These are phyloP conservation scores for Tuber brumale DNA, from an alignment of 495 filamentous ascomycete genomes.

Conservation along the genomic window DNA sequence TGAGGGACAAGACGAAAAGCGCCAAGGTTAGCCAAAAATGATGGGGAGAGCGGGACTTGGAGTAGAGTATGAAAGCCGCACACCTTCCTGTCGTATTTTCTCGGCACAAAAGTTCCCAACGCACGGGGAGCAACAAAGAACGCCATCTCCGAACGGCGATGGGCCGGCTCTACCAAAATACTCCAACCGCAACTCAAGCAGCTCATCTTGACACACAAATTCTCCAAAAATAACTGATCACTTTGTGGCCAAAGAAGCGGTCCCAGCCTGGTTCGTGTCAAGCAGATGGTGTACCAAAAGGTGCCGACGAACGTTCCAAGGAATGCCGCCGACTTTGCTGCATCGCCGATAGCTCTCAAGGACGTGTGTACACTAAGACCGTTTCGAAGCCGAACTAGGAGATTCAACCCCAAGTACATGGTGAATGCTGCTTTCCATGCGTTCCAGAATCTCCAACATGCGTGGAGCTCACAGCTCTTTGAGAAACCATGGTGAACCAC, in stretches of 20 bases:
- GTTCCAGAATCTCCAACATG: conserved; percentile 59
- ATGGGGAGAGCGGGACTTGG: background rate
- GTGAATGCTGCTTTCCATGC: conserved; percentile 69
- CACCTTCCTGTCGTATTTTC: conserved; percentile 62
- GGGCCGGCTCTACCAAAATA: conserved; percentile 63
- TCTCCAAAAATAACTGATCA: conserved; percentile 50
- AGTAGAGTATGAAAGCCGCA: conserved; percentile 15
- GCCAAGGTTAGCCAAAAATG: conserved; percentile 11
- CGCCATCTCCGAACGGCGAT: conserved; percentile 67
- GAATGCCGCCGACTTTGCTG: conserved; percentile 71
- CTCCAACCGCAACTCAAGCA: conserved; percentile 82
- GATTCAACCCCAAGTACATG: conserved; percentile 74
- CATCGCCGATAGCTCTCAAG: conserved; percentile 52
- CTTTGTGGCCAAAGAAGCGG: conserved; percentile 54
- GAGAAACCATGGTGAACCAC: conserved; percentile 80
- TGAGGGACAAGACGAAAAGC: conserved; percentile 34
- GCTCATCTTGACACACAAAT: conserved; percentile 66
- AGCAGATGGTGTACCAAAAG: conserved; percentile 85
- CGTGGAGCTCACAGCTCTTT: conserved; percentile 71
- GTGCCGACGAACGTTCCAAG: conserved; percentile 72
- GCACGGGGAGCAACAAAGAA: conserved; percentile 84
- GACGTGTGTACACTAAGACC: conserved; percentile 46
- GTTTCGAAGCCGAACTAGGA: conserved; percentile 56
- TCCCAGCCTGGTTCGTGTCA: conserved; percentile 71
- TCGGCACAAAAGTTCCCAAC: conserved; percentile 66